Conservation (phyloP, 2,329 filamentous ascomycete species). For the Colletotrichum falcatum region DNA sequence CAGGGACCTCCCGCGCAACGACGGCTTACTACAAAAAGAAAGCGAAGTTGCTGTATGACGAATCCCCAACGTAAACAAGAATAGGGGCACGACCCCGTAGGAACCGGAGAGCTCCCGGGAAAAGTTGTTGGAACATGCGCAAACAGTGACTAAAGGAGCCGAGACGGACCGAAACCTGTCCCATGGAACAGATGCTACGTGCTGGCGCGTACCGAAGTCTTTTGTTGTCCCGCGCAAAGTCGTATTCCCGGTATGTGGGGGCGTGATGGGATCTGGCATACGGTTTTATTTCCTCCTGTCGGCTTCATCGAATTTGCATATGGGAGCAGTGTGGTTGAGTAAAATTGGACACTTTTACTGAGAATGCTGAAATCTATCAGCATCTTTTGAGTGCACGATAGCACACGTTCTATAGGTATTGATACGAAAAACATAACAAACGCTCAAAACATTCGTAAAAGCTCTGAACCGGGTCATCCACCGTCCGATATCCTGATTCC, state of each 20-base stretch:
- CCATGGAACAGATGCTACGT: neutral
- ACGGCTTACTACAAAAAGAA: no score
- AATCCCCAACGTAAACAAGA: neutral
- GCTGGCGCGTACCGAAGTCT: neutral
- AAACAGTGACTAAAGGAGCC: neutral
- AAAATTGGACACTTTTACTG: neutral
- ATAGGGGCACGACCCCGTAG: neutral
- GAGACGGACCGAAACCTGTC: neutral
- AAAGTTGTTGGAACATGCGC: neutral
- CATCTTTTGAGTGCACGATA: conserved; percentile 4
- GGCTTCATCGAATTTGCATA: neutral
- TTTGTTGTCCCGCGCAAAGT: neutral
- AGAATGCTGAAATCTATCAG: neutral
- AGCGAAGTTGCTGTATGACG: no score
- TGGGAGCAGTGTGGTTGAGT: rapidly evolving
- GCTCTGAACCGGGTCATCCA: conserved; percentile 20
- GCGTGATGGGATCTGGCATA: neutral
- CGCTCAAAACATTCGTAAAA: conserved; percentile 33
- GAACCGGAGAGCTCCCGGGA: neutral
- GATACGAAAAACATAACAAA: conserved; percentile 34
- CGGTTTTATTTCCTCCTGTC: neutral
- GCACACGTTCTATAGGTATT: conserved; percentile 23
- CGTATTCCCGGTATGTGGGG: neutral
- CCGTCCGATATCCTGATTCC: conserved; percentile 1
- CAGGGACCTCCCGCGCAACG: no score